Evolutionary conservation across 169 alveolate genomes (phyloP), one percentile per base, ranked within the genome.

Genomic region (Eimeria praecox): DNA sequence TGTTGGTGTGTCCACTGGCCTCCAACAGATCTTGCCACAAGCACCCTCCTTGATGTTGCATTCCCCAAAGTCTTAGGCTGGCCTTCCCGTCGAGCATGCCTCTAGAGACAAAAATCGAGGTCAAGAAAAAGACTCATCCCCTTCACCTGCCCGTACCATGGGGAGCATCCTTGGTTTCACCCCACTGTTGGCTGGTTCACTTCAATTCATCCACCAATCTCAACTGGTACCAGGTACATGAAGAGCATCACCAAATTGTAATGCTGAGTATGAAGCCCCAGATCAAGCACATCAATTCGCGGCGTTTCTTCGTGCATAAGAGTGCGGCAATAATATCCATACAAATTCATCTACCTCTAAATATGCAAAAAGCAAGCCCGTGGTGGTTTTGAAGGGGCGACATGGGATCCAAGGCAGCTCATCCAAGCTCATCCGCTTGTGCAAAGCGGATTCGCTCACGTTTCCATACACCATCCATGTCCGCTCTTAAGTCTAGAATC

Each of bases 381-480:
- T n/a, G 12, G 24, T 56, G 9, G 9, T 10, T 27, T 16, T 56
- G 66, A 56, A 56, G 9, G 24, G 27, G 71, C 71, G 20, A 35
- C 2, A 4, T 24, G 27, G 97, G 97, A 98, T 98, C 98, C 98
- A 98, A 98, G 99, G 98, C 93, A 98, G 97, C 99, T 98, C 99
- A 97, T 97, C 98, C 98, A 97, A 97, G 97, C 97, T 97, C 98
- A 64, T 97, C 97, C 98, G 97, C 99, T 97, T 98, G 97, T 96
- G 98, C 98, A 95, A 98, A 98, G 99, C n/a, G 98, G 97, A 99
- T 98, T 98, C 98, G 97, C 96, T 97, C 96, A 94, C 96, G 98
- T 97, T 97, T 90, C 98, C 98, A 94, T 97, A 95, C 89, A 88
- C 83, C 3, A 93, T 97, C 97, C 98, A 95, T 89, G 54, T 66